A percentile compares a stretch with the other conserved stretches of the same genome.
These are phyloP conservation scores for Sisymbrium irio DNA, from an alignment of 345 rosid genomes.

Conservation along the genomic window DNA sequence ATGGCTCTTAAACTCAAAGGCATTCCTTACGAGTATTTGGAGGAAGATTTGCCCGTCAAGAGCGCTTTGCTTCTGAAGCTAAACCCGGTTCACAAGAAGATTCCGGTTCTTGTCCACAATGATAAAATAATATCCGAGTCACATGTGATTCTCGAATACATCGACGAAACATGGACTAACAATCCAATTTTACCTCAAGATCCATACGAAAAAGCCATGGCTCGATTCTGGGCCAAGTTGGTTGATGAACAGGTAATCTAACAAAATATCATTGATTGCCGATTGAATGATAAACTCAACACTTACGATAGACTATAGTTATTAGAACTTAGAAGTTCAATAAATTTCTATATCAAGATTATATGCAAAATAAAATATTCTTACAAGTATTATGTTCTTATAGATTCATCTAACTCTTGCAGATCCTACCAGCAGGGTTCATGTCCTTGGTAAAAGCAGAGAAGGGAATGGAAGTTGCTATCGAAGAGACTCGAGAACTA, in stretches of 20 bases:
- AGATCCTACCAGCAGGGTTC: conserved; percentile 12
- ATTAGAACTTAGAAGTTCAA: no score
- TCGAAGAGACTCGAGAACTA: conserved; percentile 20
- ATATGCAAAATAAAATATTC: background rate
- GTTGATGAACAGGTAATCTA: conserved; percentile 40
- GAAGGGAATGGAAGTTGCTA: conserved; percentile 12
- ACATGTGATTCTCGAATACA: conserved; percentile 6
- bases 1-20: conserved; percentile 48
- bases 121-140: conserved; percentile 32
- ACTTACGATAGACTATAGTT: no score
- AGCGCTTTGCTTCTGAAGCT: conserved; percentile 31
- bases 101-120: conserved; percentile 46
- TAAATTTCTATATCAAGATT: background rate
- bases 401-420: background rate
- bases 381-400: background rate
- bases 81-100: conserved; percentile 43
- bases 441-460: conserved; percentile 16
- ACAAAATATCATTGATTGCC: background rate
- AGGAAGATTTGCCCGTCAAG: conserved; percentile 25
- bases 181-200: conserved; percentile 44
- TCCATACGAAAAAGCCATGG: conserved; percentile 39
- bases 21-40: conserved; percentile 38
- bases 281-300: background rate
- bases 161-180: conserved; percentile 43
- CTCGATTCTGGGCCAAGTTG: conserved; percentile 47